These are phyloP conservation scores for Ophiorrhiza pumila DNA, from an alignment of 257 asterid genomes.

Conservation along the genomic window DNA sequence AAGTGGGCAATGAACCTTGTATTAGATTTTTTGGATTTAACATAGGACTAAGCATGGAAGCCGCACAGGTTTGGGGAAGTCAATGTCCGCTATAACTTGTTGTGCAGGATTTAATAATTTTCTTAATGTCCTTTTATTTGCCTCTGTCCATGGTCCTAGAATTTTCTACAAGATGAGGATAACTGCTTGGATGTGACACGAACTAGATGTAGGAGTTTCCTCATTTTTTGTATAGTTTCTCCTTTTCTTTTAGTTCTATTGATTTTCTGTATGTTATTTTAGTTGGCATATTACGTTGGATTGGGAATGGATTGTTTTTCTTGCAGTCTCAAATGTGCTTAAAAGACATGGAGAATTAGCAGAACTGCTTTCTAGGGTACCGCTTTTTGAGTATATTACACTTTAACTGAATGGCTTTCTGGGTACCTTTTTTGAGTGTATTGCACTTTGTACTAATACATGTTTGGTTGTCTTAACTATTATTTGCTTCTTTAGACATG, in stretches of 20 bases:
- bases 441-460: no score
- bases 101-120: not conserved
- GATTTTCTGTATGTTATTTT: not conserved
- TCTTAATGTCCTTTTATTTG: not conserved
- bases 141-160: conserved; percentile 30
- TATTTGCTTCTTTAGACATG: not conserved
- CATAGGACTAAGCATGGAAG: not conserved
- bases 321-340: no score
- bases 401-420: no score
- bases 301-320: no score
- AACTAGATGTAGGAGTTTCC: conserved; percentile 51
- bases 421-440: no score
- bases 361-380: conserved; percentile 92
- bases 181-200: conserved; percentile 52
- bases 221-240: conserved; percentile 9
- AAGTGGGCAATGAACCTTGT: not conserved
- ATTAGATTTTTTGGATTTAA: not conserved
- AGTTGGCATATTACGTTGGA: not conserved
- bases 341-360: conserved; percentile 79
- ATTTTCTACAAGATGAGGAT: conserved; percentile 50
- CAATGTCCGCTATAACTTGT: not conserved
- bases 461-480: not conserved
- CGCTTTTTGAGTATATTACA: not conserved
- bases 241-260: not conserved
- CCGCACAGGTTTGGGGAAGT: not conserved